These are phyloP conservation scores for Lophiostoma macrostomum DNA, from an alignment of 495 filamentous ascomycete genomes.

Conservation along the genomic window DNA sequence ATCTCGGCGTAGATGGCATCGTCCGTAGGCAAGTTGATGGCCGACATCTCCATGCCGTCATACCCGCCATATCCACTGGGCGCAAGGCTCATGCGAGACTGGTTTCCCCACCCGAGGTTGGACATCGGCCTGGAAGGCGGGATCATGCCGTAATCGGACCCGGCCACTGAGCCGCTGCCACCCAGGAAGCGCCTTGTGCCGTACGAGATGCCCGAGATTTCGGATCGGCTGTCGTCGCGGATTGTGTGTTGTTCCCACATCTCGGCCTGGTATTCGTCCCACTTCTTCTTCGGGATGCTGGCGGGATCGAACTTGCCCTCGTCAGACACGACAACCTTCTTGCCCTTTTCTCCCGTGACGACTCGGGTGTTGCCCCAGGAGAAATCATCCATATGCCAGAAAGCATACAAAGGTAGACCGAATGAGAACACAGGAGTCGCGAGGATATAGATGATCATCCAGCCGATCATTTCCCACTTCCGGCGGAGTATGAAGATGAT, in stretches of 20 bases:
- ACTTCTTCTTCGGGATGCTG: slow-evolving; percentile 92
- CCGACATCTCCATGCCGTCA: slow-evolving; percentile 64
- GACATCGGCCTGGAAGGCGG: slow-evolving; percentile 67
- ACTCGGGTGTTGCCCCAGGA: slow-evolving; percentile 96
- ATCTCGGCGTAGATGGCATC: slow-evolving; percentile 93
- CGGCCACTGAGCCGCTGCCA: slow-evolving; percentile 43
- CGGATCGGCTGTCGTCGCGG: slow-evolving; percentile 82
- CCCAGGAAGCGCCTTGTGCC: slow-evolving; percentile 67
- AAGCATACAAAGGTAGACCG: slow-evolving; percentile 87
- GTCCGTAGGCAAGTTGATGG: slow-evolving; percentile 75
- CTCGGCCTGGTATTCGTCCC: slow-evolving; percentile 98
- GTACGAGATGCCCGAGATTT: slow-evolving; percentile 86
- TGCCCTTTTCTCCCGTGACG: slow-evolving; percentile 92
- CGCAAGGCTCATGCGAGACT: slow-evolving; percentile 75
- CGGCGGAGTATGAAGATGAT: slow-evolving; percentile 94
- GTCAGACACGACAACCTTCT: slow-evolving; percentile 89
- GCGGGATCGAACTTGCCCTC: slow-evolving; percentile 97
- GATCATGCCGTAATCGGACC: slow-evolving; percentile 59
- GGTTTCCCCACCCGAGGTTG: slow-evolving; percentile 56
- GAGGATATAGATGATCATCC: slow-evolving; percentile 95
- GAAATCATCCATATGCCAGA: slow-evolving; percentile 99
- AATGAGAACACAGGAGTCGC: slow-evolving; percentile 92
- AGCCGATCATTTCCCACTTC: slow-evolving; percentile 99
- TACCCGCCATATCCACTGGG: slow-evolving; percentile 46
- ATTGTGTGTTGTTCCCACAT: slow-evolving; percentile 90